phyloP scores from a whole-genome alignment of 2,329 filamentous ascomycete genomes.

The Phyllosticta paracitricarpa region DNA sequence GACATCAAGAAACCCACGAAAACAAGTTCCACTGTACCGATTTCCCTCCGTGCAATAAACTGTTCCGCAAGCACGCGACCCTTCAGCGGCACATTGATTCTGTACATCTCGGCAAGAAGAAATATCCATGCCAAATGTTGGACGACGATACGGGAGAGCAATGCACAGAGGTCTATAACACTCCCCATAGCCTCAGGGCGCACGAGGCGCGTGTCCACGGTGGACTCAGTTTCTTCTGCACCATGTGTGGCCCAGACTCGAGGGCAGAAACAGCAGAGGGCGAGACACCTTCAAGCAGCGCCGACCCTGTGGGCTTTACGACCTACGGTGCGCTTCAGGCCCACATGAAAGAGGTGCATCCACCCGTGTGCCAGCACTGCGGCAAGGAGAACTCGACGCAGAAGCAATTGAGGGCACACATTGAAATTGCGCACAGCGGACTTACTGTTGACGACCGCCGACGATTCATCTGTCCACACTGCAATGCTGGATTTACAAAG shows the following conservation, averaged over 20 bases:
- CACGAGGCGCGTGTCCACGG: constrained; percentile 65
- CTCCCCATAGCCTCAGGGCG: constrained; percentile 56
- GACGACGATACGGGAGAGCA: constrained; percentile 40
- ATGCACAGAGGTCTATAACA: constrained; percentile 66
- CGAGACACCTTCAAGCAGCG: constrained; percentile 10
- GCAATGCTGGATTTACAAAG: constrained; percentile 69
- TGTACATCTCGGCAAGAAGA: constrained; percentile 61
- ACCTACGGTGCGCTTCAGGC: constrained; percentile 61
- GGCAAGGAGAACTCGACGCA: constrained; percentile 53
- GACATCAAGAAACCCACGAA: constrained; percentile 70
- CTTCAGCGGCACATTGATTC: constrained; percentile 72
- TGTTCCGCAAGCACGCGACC: constrained; percentile 80
- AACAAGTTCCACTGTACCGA: constrained; percentile 65
- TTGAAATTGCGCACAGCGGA: constrained; percentile 60
- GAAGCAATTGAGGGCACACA: constrained; percentile 49
- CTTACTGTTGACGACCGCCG: constrained; percentile 43
- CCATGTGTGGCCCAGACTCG: constrained; percentile 49
- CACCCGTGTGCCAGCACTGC: constrained; percentile 64
- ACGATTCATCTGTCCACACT: constrained; percentile 59
- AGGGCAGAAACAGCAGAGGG: constrained; percentile 25
- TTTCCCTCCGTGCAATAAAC: constrained; percentile 59
- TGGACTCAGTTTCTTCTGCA: constrained; percentile 63
- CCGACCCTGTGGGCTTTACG: constrained; percentile 44
- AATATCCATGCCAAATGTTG: constrained; percentile 59
- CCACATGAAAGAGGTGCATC: constrained; percentile 65